These are phyloP conservation scores for Huntiella bhutanensis DNA, from an alignment of 2,329 filamentous ascomycete genomes.

Conservation along the genomic window DNA sequence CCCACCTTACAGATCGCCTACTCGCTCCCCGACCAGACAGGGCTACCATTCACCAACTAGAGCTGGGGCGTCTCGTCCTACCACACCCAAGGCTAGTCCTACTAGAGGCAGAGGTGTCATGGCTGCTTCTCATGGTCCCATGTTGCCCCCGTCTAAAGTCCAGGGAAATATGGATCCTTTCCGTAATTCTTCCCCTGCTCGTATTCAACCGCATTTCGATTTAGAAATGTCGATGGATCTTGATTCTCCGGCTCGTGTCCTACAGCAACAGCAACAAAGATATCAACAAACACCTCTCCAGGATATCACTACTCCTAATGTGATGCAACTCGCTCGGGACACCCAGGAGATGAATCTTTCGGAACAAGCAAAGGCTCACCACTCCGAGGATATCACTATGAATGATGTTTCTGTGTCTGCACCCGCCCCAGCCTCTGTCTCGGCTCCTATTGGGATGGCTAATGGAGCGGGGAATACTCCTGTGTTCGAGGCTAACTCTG, in stretches of 20 bases:
- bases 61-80: slow-evolving; percentile 3
- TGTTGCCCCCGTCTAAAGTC: slow-evolving; percentile 3
- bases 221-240: not conserved
- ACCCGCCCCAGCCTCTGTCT: slow-evolving; percentile 20
- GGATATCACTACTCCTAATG: slow-evolving; percentile 3
- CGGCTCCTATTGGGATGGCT: slow-evolving; percentile 21
- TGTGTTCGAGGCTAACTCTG: slow-evolving; percentile 33
- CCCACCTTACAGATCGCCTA: slow-evolving; percentile 1
- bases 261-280: not conserved
- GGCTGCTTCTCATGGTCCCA: not conserved
- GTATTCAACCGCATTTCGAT: not conserved
- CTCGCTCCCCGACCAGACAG: slow-evolving; percentile 3
- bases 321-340: slow-evolving; percentile 26
- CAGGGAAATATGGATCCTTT: not conserved
- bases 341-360: not conserved
- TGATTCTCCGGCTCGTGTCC: not conserved
- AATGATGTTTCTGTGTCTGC: not conserved
- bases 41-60: slow-evolving; percentile 4
- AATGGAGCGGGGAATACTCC: slow-evolving; percentile 41
- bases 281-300: not conserved
- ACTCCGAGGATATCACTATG: slow-evolving; percentile 1
- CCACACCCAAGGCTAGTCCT: slow-evolving; percentile 8
- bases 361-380: not conserved
- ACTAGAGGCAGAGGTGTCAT: slow-evolving; percentile 5
- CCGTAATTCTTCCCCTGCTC: not conserved